Base-by-base conservation (phyloP, 2,329 filamentous ascomycete species). In the Harringtonia lauricola region DNA sequence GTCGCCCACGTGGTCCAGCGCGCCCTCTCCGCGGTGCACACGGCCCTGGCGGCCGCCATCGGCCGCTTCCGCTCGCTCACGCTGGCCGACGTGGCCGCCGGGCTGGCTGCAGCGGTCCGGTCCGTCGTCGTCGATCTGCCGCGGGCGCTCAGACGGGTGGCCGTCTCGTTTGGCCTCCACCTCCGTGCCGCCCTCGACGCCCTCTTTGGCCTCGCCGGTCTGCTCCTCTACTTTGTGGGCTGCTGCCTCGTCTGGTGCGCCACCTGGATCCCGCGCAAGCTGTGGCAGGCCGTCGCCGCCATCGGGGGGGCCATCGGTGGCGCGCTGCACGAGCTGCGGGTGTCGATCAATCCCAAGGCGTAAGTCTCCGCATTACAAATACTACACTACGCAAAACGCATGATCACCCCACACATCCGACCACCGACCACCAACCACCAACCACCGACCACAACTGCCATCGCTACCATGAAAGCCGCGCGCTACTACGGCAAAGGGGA, bases 51-150 rank as follows among this genome's bases (percentile, higher is more conserved):
- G 34, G 63, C 64, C 0, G 49, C 63, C 1, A 14, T 62, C 4
- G 52, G 51, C 3, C 64, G 61, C 45, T 61, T 68, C 47, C 47
- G 51, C 13, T 31, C 37, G 1, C 57, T 66, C 43, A 67, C 62
- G 5, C 47, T 64, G n/a, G 49, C 48, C n/a, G 64, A 70, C 43
- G 53, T 70, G 3, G 58, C 57, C 54, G 52, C 63, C 41, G 64
- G 62, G 18, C 47, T 67, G 26, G 48, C 50, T 33, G 48, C 52
- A 10, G 53, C 62, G 0, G n/a, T 51, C 3, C 36, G 48, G 24
- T 49, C 57, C 29, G 36, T 58, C 8, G 53, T 59, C 17, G 42
- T 55, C 15, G 51, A 46, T 9, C 44, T 60, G 26, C 55, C 56
- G 14, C 42, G 41, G 36, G n/a, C n/a, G n/a, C n/a, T n/a, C n/a